phyloP scores from a whole-genome alignment of 1,284 basidiomycete genomes.

The Tremellales sp. region DNA sequence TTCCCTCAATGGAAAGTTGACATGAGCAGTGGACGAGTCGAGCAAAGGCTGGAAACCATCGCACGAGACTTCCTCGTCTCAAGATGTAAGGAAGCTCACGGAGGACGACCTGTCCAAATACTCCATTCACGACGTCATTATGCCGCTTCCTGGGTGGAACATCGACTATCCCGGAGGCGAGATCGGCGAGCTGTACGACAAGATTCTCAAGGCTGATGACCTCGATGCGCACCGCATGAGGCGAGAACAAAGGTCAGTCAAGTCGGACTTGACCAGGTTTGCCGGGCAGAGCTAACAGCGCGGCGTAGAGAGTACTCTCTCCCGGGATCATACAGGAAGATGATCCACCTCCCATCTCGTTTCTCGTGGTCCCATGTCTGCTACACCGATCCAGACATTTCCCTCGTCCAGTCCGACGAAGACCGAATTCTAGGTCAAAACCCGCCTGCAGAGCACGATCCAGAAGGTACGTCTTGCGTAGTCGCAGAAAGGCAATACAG shows the following conservation, averaged over 20 bases:
- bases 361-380: conserved; percentile 74
- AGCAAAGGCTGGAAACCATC: not conserved
- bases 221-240: conserved; percentile 82
- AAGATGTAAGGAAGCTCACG: conserved; percentile 68
- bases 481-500: not conserved
- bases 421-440: conserved; percentile 80
- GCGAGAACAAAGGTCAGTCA: conserved; percentile 74
- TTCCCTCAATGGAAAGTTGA: not conserved
- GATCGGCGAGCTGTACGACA: conserved; percentile 74
- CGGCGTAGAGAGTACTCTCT: conserved; percentile 81
- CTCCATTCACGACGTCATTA: conserved; percentile 87
- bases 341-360: conserved; percentile 77
- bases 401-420: conserved; percentile 90
- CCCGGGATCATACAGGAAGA: conserved; percentile 86
- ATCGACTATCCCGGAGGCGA: conserved; percentile 80
- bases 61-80: conserved; percentile 38
- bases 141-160: conserved; percentile 91
- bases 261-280: no score
- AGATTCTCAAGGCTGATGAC: conserved; percentile 77
- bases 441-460: conserved; percentile 54
- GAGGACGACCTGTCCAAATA: conserved; percentile 71
- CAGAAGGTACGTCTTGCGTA: conserved; percentile 28
- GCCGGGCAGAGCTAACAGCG: no score
- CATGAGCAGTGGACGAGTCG: not conserved
- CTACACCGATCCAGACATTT: conserved; percentile 89